These are phyloP conservation scores for Bothriochloa decipiens DNA, from an alignment of 176 grass and related monocot species.

Conservation along the genomic window DNA sequence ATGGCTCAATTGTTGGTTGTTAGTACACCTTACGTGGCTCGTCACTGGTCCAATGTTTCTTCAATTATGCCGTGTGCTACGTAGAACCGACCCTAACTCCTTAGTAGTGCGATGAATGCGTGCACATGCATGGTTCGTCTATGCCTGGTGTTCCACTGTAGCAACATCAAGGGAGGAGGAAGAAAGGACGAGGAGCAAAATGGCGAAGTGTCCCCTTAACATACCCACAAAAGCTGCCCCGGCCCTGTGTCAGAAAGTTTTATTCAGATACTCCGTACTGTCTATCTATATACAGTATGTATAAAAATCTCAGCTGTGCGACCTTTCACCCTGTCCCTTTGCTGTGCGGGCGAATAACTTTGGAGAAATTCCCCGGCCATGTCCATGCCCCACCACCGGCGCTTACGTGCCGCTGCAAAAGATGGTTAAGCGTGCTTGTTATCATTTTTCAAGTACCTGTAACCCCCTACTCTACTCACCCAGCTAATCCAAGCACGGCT, in stretches of 20 bases:
- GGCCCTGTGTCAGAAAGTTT: slow-evolving; percentile 23
- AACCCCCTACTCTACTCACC: slow-evolving; percentile 34
- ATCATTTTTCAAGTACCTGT: slow-evolving; percentile 36
- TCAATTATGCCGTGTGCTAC: slow-evolving; percentile 1
- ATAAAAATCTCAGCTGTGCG: background rate
- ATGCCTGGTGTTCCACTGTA: background rate
- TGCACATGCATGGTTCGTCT: slow-evolving; percentile 35
- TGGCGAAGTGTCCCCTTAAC: slow-evolving; percentile 22
- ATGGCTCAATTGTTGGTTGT: background rate
- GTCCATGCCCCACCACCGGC: background rate
- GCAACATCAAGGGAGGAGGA: background rate
- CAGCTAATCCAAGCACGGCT: slow-evolving; percentile 28
- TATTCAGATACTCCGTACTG: slow-evolving; percentile 6
- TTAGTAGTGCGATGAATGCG: background rate
- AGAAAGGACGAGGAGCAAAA: background rate
- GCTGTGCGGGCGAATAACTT: slow-evolving; percentile 38
- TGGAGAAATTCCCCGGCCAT: slow-evolving; percentile 25
- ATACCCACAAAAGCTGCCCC: slow-evolving; percentile 39
- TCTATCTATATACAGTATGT: background rate
- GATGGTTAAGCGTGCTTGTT: background rate
- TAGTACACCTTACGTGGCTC: background rate
- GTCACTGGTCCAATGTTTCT: background rate
- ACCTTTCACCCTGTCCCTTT: background rate
- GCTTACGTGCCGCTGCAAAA: slow-evolving; percentile 14
- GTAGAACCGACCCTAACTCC: background rate